Evolutionary conservation across 1,139 yeast species (phyloP), one percentile per base, ranked within the genome.

Genomic region (Eremothecium coryli): DNA sequence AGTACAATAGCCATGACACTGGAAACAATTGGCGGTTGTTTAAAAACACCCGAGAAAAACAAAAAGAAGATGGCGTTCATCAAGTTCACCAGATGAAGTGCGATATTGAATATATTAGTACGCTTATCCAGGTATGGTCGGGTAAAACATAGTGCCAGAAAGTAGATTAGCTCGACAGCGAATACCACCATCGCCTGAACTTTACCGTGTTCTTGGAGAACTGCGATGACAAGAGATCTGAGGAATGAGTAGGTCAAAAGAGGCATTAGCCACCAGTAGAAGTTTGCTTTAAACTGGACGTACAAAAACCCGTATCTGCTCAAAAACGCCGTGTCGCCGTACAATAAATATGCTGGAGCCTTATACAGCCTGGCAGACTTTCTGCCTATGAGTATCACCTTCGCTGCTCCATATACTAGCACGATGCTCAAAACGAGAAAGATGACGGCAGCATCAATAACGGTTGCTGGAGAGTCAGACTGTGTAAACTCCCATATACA

Each of bases 51-150:
- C 18, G 95, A 82, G 64, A 86, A 90, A 63, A 90, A 86, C 65
- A 86, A 63, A 60, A 84, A 88, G 64, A 90, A 81, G 35, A 90
- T 61, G 1, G 95, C 76, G 58, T 88, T 88, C 52, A 88, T 63
- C 37, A 86, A 71, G 52, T 79, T 82, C 49, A 90, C 76, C 28
- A 82, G 71, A 22, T 82, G 74, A 50, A 90, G 85, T 33, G 82
- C 72, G 49, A 90, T 88, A 61, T 88, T 90, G 70, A 88, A 82
- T 18, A 76, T 79, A 54, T 93, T 90, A 17, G 97, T 88, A 61
- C 93, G 73, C 61, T 81, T 86, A 64, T 90, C 97, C 90, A 93
- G 77, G 57, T 73, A 90, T 4, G 98, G 98, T 58, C 90, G 75
- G 42, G 71, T 64, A 68, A 73, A 70, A 51, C 88, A 77, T 23